Evolutionary conservation across 441 rosid genomes (phyloP), one percentile per base, ranked within the genome.

Genomic region (Capsella rubella): DNA sequence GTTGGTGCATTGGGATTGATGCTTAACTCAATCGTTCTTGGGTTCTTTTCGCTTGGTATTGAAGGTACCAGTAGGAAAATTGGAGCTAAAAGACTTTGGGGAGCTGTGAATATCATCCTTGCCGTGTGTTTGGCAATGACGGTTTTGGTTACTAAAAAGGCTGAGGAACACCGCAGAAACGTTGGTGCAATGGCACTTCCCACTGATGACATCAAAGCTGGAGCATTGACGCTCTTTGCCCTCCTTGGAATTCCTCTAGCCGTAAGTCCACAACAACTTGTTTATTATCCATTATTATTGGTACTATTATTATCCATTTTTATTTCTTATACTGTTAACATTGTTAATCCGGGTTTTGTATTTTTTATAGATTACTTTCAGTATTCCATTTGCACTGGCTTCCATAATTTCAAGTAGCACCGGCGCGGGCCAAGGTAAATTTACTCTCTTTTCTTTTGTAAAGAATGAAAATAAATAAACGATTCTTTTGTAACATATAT

Each of bases 331-430:
- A 29, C 32, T 18, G 42, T 32, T 27, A 21, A 21, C 53, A 49
- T 7, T 13, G 14, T 4, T 62, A 42, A 42, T 31, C 12, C 25
- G 25, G 4, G 0, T 8, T 40, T 61, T 25, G 1, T 40, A 21
- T 11, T 16, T 51, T 29, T 32, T 45, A 34, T 84, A 90, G 95
- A 73, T 92, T 66, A 95, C 97, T 29, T 90, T 52, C 77, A 90
- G 92, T 71, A 81, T 95, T 58, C 97, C 99, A 2, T 95, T 89
- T 62, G 98, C 97, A 71, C 15, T 95, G 83, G 96, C 97, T 42
- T 92, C 97, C 29, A 95, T 95, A 53, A 92, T 85, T 47, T 90
- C 87, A 4, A 78, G 77, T 56, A 57, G 74, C 11, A 51, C 90
- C 1, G 92, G 91, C 32, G 97, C 94, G 15, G 98, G 99, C 35